Evolutionary conservation across 768 basidiomycete species (phyloP), one percentile per base, ranked within the genome.

Genomic region (Russula sp.): DNA sequence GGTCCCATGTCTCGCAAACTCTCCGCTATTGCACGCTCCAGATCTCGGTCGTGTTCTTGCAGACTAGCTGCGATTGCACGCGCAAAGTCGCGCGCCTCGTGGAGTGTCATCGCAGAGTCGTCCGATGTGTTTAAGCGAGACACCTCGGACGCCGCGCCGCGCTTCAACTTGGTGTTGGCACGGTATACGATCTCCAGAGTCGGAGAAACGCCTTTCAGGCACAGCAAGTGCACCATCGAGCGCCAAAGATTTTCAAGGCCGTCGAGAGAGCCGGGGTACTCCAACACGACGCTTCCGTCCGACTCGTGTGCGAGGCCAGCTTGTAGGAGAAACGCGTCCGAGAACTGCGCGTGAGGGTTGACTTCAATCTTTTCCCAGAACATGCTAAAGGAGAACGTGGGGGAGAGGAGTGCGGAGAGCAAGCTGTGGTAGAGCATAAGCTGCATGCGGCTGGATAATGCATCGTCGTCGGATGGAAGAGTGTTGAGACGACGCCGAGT

Each of bases 371-470:
- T 73, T 14, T 61, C 65, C 84, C 86, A 90, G 10, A 91, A 66
- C 0, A 68, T 57, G 25, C 70, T 51, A 67, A 86, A 88, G 66
- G 85, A 78, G 61, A 84, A 69, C 2, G 70, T 69, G 3, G 79
- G 71, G 2, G 67, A 58, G 20, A 85, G 69, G 13, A 90, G 73
- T 4, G 73, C 72, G 22, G 77, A 75, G 41, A 93, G 76, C 55
- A 93, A 80, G 18, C 82, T 82, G 66, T 82, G 79, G 69, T 93
- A 93, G 41, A 90, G 73, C 86, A 90, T 90, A 5, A 92, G 78
- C 69, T 93, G 90, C 39, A 90, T 73, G 7, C 81, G 81, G 0
- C 88, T 78, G 1, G 83, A 70, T 14, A 80, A 69, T 0, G 83
- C 78, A 64, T 90, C 88, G 43, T 78, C 76, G 14, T 83, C 76